phyloP scores from a whole-genome alignment of 208 protist genomes.

The Acanthamoeba sp. region DNA sequence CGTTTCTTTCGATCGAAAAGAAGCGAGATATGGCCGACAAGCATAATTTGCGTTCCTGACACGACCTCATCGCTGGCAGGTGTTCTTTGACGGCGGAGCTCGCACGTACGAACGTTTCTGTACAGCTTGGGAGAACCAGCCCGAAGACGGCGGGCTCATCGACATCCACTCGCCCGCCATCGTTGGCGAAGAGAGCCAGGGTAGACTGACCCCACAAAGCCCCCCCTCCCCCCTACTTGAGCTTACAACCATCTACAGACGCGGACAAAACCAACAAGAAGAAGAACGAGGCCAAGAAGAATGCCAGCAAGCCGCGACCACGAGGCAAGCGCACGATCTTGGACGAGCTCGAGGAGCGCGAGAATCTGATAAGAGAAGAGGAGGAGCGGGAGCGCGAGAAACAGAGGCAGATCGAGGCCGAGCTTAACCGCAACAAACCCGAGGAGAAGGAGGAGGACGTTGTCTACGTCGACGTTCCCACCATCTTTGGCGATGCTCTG shows the following conservation, averaged over 20 bases:
- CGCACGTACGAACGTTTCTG: constrained; percentile 39
- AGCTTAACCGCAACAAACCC: background rate
- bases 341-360: constrained; percentile 19
- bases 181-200: background rate
- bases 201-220: background rate
- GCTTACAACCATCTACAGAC: no score
- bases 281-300: constrained; percentile 10
- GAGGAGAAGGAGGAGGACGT: background rate
- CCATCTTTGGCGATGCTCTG: constrained; percentile 52
- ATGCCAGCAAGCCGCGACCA: background rate
- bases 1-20: background rate
- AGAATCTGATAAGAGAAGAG: background rate
- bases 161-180: constrained; percentile 52
- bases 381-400: background rate
- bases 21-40: background rate
- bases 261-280: background rate
- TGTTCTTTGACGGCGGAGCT: constrained; percentile 10
- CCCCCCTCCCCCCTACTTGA: no score
- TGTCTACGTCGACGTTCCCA: constrained; percentile 16
- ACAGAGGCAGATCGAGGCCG: background rate
- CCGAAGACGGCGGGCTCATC: constrained; percentile 36
- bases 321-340: background rate
- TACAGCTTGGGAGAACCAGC: constrained; percentile 19
- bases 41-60: background rate
- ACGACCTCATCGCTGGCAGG: background rate